A percentile compares a stretch with the other conserved stretches of the same genome.
Evolutionary conservation across 306 rosid species (phyloP).

Genomic region (Purshia tridentata): DNA sequence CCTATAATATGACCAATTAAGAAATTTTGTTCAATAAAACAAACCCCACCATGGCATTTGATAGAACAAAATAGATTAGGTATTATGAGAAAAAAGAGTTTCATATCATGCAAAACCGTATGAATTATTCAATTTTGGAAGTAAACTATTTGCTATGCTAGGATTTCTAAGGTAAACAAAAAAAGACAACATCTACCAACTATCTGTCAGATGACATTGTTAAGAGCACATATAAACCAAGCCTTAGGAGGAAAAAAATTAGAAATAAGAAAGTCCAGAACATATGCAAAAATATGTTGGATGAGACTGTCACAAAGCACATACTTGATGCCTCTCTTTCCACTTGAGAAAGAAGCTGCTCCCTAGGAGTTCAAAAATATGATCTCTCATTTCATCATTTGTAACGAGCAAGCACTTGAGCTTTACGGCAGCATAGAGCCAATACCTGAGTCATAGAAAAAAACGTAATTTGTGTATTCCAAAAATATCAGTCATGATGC

Average conservation of each 20-base stretch:
- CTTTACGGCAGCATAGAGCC: constrained; percentile 88
- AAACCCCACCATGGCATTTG: not conserved
- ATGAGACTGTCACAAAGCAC: constrained; percentile 22
- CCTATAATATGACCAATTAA: too few species aligned
- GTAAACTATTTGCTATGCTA: not conserved
- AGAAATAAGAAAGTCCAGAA: not conserved
- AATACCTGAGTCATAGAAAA: constrained; percentile 56
- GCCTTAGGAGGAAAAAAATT: not conserved
- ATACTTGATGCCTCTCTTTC: constrained; percentile 94
- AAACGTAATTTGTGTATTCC: not conserved
- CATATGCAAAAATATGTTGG: not conserved
- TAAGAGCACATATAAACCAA: not conserved
- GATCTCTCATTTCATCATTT: constrained; percentile 97
- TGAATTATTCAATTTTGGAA: not conserved
- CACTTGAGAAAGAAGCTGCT: constrained; percentile 77
- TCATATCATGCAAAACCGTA: not conserved
- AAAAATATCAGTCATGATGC: not conserved
- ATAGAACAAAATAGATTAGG: not conserved
- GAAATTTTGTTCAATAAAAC: too few species aligned
- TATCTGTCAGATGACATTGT: not conserved
- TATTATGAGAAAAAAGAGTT: not conserved
- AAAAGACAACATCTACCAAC: not conserved
- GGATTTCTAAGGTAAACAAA: not conserved
- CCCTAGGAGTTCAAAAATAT: constrained; percentile 84
- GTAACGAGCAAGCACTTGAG: constrained; percentile 82